Conservation (phyloP, 163 green algal species). For the Prototheca wickerhamii region DNA sequence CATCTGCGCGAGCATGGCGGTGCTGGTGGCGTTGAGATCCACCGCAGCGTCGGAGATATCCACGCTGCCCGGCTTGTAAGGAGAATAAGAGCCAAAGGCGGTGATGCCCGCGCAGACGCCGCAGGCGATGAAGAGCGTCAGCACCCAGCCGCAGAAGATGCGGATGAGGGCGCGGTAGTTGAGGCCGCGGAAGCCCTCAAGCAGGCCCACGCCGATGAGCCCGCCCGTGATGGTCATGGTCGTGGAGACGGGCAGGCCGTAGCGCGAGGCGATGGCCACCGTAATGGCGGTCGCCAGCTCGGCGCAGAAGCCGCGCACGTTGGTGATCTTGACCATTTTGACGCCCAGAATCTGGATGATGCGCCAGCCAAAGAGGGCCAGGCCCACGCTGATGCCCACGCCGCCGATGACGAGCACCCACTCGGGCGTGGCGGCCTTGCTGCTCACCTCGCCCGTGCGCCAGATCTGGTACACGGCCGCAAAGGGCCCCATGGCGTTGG, state of each 20-base stretch:
- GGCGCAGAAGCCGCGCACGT: constrained; percentile 32
- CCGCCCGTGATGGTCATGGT: constrained; percentile 34
- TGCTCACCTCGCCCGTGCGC: constrained; percentile 8
- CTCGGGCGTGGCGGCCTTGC: constrained; percentile 16
- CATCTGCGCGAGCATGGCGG: background rate
- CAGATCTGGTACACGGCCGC: constrained; percentile 35
- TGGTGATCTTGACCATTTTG: constrained; percentile 35
- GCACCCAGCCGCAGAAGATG: constrained; percentile 24
- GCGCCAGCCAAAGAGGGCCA: constrained; percentile 49
- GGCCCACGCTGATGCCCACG: constrained; percentile 36
- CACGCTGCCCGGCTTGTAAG: constrained; percentile 4
- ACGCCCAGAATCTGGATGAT: constrained; percentile 49
- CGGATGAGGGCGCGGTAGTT: constrained; percentile 26
- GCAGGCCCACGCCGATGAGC: constrained; percentile 23
- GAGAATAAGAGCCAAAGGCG: constrained; percentile 23
- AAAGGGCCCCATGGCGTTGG: constrained; percentile 35
- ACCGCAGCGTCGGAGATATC: background rate
- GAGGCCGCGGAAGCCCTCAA: constrained; percentile 25
- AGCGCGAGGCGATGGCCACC: constrained; percentile 34
- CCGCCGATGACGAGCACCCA: constrained; percentile 49
- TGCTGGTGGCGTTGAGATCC: background rate
- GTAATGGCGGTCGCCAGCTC: constrained; percentile 31
- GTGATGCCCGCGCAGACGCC: constrained; percentile 16
- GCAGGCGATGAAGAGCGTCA: constrained; percentile 21
- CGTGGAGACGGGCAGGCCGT: constrained; percentile 41